Base-by-base conservation (phyloP, 768 basidiomycete species). In the Phlebiopsis flavidoalba region DNA sequence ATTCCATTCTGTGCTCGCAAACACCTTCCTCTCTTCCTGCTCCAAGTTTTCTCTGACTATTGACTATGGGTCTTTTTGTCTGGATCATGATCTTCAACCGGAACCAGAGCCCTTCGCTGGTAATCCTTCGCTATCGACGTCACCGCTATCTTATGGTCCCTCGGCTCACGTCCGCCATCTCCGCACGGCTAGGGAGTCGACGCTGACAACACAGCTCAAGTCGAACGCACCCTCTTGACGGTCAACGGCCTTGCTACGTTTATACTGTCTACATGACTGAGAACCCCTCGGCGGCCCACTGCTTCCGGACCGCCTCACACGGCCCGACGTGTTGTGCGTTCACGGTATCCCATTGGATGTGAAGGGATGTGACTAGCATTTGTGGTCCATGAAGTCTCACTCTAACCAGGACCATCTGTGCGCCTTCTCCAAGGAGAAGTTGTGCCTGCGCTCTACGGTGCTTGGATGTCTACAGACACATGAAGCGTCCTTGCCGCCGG, bases 361-460 rank as follows among this genome's bases (percentile, higher is more conserved):
- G 60, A 67, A 11, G n/a, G n/a, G 70, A 64, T 19, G 60, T 75
- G 19, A 57, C 66, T 11, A 62, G 60, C 8, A n/a, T n/a, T 63
- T 79, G 12, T 60, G 67, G 15, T n/a, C n/a, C 64, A 67, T 15
- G 79, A 81, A 60, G 70, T 71, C 2, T 64, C 62, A 15, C 64
- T 77, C 35, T 79, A 79, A n/a, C 62, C 58, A 66, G 54, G 65
- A 68, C 10, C 66, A 73, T 21, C 69, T 79, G n/a, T 33, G 46
- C 50, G 35, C 53, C 59, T n/a, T 8, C 68, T 79, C 5, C 79
- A 80, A 58, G 78, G 78, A 5, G 65, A 22, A 8, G 70, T 74
- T 8, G 74, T 79, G 0, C 79, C 78, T 10, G 65, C 55, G n/a
- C 75, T 69, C 62, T 74, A 74, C 59, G 77, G 78, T 1, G 70